Evolutionary conservation across 805 yeast species (phyloP).

Genomic region (Saturnispora quitensis): DNA sequence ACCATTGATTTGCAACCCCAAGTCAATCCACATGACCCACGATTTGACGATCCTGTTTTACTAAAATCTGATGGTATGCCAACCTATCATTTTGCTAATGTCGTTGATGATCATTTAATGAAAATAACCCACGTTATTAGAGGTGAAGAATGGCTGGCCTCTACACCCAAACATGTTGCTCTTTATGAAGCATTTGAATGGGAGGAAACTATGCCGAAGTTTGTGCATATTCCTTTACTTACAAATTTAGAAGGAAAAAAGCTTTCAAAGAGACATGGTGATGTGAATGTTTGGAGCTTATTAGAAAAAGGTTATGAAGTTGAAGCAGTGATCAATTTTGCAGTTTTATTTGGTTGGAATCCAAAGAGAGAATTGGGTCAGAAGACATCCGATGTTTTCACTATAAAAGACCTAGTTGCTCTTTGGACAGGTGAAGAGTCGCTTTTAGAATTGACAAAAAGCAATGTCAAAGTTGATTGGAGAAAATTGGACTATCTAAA

Average conservation of each 20-base stretch:
- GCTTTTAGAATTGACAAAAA: conserved; percentile 72
- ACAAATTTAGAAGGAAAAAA: conserved; percentile 69
- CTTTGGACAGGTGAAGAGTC: conserved; percentile 35
- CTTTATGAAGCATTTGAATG: conserved; percentile 81
- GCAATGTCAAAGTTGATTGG: conserved; percentile 86
- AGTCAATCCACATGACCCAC: conserved; percentile 52
- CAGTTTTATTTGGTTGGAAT: conserved; percentile 92
- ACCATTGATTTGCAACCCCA: conserved; percentile 70
- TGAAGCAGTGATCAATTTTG: conserved; percentile 80
- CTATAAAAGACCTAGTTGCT: conserved; percentile 41
- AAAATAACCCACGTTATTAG: conserved; percentile 86
- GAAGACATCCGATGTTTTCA: conserved; percentile 42
- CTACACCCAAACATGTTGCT: conserved; percentile 91
- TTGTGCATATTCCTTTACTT: conserved; percentile 82
- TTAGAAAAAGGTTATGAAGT: conserved; percentile 61
- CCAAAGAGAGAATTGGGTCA: conserved; percentile 52
- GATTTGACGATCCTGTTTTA: conserved; percentile 85
- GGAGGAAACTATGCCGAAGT: conserved; percentile 54
- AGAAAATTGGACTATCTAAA: conserved; percentile 71
- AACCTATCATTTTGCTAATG: conserved; percentile 94
- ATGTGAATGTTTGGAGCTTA: conserved; percentile 57
- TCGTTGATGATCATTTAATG: conserved; percentile 92
- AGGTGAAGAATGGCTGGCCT: conserved; percentile 97
- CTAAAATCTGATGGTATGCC: conserved; percentile 93
- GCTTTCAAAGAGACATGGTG: conserved; percentile 79